Conservation (phyloP, 495 filamentous ascomycete genomes). For the Delitschia confertaspora region DNA sequence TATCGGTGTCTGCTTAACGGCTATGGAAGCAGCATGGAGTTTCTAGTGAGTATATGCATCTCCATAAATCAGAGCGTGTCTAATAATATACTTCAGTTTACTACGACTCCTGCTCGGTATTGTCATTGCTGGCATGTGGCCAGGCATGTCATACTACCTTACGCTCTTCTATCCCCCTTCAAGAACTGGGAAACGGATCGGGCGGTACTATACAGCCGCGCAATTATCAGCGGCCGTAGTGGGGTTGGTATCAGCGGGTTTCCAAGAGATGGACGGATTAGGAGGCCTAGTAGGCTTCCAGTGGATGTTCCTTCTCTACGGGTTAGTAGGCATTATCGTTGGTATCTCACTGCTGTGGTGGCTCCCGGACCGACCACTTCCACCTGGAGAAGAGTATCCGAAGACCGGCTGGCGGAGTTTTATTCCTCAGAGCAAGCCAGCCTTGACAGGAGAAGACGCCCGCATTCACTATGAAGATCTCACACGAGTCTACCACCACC, state of each 20-base stretch:
- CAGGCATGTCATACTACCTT: conserved; percentile 88
- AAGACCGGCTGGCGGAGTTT: conserved; percentile 35
- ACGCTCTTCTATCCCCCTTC: conserved; percentile 87
- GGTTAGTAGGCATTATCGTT: conserved; percentile 60
- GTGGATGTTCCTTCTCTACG: conserved; percentile 94
- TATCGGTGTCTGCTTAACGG: conserved; percentile 72
- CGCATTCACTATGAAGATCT: conserved; percentile 77
- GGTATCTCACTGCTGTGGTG: conserved; percentile 75
- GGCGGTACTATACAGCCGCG: conserved; percentile 79
- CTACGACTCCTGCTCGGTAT: conserved; percentile 78
- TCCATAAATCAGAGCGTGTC: neutral
- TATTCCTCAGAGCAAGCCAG: conserved; percentile 52
- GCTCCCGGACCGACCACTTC: conserved; percentile 72
- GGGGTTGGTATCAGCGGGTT: conserved; percentile 80
- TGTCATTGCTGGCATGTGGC: conserved; percentile 91
- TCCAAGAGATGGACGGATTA: conserved; percentile 78
- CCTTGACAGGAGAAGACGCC: conserved; percentile 68
- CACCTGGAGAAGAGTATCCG: conserved; percentile 48
- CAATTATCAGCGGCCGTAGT: conserved; percentile 87
- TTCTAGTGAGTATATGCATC: conserved; percentile 53
- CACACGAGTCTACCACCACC: conserved; percentile 64
- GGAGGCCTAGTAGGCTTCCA: conserved; percentile 74
- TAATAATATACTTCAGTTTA: conserved; percentile 40
- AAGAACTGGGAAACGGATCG: conserved; percentile 78
- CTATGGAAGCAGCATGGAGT: conserved; percentile 73